Percentiles rank a stretch among this genome's conserved stretches.
These are phyloP conservation scores for Phaffia australis DNA, from an alignment of 768 basidiomycete genomes.

Conservation along the genomic window DNA sequence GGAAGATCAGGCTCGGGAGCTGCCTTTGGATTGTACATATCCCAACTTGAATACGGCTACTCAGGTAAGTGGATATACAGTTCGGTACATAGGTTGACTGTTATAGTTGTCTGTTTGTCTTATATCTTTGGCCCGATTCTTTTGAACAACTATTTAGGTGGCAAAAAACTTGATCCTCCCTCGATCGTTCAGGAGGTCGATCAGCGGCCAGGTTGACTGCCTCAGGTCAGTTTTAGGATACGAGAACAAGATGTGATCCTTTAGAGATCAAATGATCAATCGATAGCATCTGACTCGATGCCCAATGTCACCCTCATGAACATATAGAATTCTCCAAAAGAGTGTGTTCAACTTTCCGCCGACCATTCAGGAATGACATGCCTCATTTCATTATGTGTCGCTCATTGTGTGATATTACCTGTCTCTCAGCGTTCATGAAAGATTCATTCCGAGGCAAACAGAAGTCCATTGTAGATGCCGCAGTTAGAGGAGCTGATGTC, in stretches of 20 bases:
- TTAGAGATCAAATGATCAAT: not conserved
- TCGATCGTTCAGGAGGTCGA: slow-evolving; percentile 10
- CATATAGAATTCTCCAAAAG: slow-evolving; percentile 18
- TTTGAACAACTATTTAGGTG: not conserved
- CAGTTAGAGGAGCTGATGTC: slow-evolving; percentile 47
- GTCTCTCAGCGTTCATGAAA: slow-evolving; percentile 55
- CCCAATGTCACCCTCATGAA: not conserved
- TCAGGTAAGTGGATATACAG: slow-evolving; percentile 8
- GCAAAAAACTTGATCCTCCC: slow-evolving; percentile 7
- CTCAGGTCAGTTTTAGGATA: slow-evolving; percentile 1
- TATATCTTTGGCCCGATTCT: not conserved
- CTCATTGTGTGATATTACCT: not conserved
- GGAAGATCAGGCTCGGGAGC: too few relatives aligned
- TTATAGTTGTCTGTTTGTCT: not conserved
- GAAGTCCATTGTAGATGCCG: slow-evolving; percentile 61
- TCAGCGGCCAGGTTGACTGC: slow-evolving; percentile 24
- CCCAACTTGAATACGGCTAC: slow-evolving; percentile 24
- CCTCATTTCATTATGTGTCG: not conserved
- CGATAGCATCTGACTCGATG: not conserved
- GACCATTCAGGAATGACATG: not conserved
- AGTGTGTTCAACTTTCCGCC: slow-evolving; percentile 2
- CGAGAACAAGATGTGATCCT: not conserved
- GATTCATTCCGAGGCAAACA: slow-evolving; percentile 63
- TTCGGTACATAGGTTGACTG: not conserved
- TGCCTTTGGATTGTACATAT: slow-evolving; percentile 11